Evolutionary conservation across 2,329 filamentous ascomycete genomes (phyloP), one percentile per base, ranked within the genome.

Genomic region (Colletotrichum gloeosporioides): DNA sequence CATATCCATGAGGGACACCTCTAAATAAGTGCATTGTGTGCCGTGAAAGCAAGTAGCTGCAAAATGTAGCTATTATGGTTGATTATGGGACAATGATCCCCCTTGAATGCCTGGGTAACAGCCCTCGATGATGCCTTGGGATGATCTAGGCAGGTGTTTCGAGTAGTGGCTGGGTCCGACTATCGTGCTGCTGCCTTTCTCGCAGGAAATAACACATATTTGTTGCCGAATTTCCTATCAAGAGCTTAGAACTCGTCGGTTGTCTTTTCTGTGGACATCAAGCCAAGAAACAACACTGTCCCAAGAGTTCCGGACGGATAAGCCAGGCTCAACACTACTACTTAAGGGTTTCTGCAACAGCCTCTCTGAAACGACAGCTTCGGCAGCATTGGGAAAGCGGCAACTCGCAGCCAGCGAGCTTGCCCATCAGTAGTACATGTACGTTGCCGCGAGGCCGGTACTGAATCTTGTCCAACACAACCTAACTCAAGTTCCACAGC

Each of bases 271-370:
- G 10, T 31, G 31, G 31, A 44, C 8, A 44, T n/a, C 4, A 3
- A 44, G 4, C 9, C 0, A 5, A 0, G 18, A n/a, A 49, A 49
- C 9, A 12, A 12, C 9, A 49, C 0, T 4, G 0, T 18, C 3
- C 39, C 39, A n/a, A n/a, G 0, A 49, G 6, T 22, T 9, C 6
- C 39, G 18, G 18, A 12, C 0, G 5, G 9, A 6, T 0, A n/a
- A 49, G 18, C 39, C 5, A 12, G 22, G 18, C 1, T 49, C 9
- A 49, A 49, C 5, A n/a, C 39, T 0, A 12, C 39, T 2, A 6
- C 3, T 12, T 6, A 36, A 36, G 13, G 13, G 3, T 6, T 49
- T n/a, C 39, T 12, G 39, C 39, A 12, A 49, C 18, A n/a, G 22
- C 12, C 39, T n/a, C 12, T 0, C 39, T 49, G 3, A 0, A 18